Percentiles rank a stretch among this genome's conserved stretches.
phyloP scores from a whole-genome alignment of 2,329 filamentous ascomycete species.

The Tolypocladium album region DNA sequence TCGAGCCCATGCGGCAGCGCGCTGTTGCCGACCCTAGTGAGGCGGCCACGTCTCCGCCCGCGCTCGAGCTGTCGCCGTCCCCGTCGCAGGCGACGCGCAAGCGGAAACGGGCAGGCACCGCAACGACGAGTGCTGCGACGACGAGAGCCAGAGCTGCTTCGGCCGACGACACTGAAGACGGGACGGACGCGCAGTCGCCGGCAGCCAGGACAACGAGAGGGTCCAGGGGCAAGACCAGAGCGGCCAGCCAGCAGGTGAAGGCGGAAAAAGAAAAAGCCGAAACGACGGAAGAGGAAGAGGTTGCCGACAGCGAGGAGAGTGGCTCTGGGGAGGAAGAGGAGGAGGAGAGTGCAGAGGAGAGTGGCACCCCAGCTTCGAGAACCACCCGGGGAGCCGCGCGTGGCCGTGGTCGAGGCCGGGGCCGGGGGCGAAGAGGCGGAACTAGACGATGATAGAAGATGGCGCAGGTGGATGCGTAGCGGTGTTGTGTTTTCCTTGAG shows the following conservation, averaged over 20 bases:
- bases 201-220: slow-evolving; percentile 27
- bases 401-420: slow-evolving; percentile 22
- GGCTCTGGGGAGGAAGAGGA: slow-evolving; percentile 22
- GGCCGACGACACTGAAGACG: slow-evolving; percentile 37
- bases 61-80: slow-evolving; percentile 27
- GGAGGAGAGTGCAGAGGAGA: slow-evolving; percentile 24
- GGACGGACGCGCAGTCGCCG: slow-evolving; percentile 27
- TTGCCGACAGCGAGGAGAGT: slow-evolving; percentile 24
- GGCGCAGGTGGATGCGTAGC: slow-evolving; percentile 4
- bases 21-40: slow-evolving; percentile 35
- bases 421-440: slow-evolving; percentile 17
- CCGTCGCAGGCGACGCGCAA: slow-evolving; percentile 26
- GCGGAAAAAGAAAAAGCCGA: slow-evolving; percentile 17
- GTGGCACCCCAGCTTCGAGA: slow-evolving; percentile 25
- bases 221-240: slow-evolving; percentile 32
- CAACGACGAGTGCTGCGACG: neutral
- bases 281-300: slow-evolving; percentile 22
- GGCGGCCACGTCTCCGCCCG: slow-evolving; percentile 33
- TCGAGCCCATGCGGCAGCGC: slow-evolving; percentile 34
- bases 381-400: slow-evolving; percentile 23
- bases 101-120: slow-evolving; percentile 31
- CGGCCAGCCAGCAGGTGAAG: slow-evolving; percentile 24
- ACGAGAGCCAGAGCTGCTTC: slow-evolving; percentile 29
- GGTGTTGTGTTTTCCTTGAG: neutral
- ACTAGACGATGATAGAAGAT: slow-evolving; percentile 9